Evolutionary conservation across 768 basidiomycete species (phyloP), one percentile per base, ranked within the genome.

Genomic region (Inosperma sp.): DNA sequence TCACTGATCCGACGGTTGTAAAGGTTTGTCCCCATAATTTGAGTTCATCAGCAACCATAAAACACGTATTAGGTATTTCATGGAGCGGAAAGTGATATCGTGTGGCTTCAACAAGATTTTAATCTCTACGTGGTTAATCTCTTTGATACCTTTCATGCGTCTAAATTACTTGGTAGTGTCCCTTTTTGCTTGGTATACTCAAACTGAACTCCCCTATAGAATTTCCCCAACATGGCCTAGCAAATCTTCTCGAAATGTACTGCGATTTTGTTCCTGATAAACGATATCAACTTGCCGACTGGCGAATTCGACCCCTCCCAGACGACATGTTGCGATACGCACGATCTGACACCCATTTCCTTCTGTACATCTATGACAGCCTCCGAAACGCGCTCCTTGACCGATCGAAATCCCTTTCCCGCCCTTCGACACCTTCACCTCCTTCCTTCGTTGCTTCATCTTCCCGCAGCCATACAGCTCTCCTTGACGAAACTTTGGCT

Each of bases 81-180:
- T 67, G 95, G 96, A 22, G 91, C 95, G 1, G 88, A 93, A 30
- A 88, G 84, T 52, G 96, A 99, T 63, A 85, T 98, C 35, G 72
- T 93, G 5, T 98, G 96, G 96, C 78, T 98, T 14, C 95, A 99
- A 64, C 89, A 93, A 66, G 87, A 98, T 63, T 94, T 98, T 64
- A 89, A 89, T 52, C 62, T 98, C 7, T 98, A 92, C 67, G 75
- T 98, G 46, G 93, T 99, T 54, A 90, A 92, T 50, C 69, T 98
- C n/a, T 98, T 99, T 64, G 95, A 99, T 63, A 98, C 96, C 0
- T 97, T 82, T 65, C 93, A 98, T 58, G 95, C 94, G 1, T 93
- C 94, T 0, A 89, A 87, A 61, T 70, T 88, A 1, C 73, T 98
- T 43, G 84, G 88, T 88, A 61, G 22, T 54, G 35, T 23, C 9